These are phyloP conservation scores for Globisporangium uncinulatum DNA, from an alignment of 352 stramenopile genomes.

Conservation along the genomic window DNA sequence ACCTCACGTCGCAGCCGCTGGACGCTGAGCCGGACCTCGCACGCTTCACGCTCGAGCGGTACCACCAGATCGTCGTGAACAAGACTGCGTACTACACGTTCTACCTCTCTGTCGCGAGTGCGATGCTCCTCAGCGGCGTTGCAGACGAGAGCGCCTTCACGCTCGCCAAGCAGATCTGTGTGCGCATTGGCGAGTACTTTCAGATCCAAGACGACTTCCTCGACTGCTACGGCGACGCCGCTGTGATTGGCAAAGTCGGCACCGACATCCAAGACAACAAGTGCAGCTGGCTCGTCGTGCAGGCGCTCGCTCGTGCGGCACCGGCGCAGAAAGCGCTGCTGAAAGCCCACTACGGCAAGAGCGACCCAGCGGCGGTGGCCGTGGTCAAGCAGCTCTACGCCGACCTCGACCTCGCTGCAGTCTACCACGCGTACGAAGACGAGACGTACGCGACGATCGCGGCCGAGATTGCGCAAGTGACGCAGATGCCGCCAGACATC, in stretches of 20 bases:
- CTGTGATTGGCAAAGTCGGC: conserved; percentile 92
- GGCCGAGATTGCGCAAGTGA: conserved; percentile 73
- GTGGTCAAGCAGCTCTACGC: conserved; percentile 94
- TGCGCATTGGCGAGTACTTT: conserved; percentile 98
- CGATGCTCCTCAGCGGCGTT: conserved; percentile 88
- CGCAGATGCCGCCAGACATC: conserved; percentile 85
- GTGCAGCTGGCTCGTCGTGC: conserved; percentile 97
- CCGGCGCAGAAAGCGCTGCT: conserved; percentile 73
- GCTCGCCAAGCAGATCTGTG: conserved; percentile 91
- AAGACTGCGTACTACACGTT: conserved; percentile 99
- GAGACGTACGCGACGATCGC: conserved; percentile 85
- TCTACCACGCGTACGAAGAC: conserved; percentile 94
- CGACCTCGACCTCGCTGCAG: conserved; percentile 82
- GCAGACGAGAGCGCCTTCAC: conserved; percentile 67
- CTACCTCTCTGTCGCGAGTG: conserved; percentile 94
- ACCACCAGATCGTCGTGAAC: conserved; percentile 95
- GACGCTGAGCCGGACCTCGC: conserved; percentile 78
- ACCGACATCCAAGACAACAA: conserved; percentile 99
- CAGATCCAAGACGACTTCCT: conserved; percentile 99
- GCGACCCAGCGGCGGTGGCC: conserved; percentile 70
- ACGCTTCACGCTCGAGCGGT: conserved; percentile 92
- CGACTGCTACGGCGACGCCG: conserved; percentile 95
- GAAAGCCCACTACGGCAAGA: conserved; percentile 92
- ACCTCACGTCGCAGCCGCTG: conserved; percentile 87
- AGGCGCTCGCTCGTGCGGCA: conserved; percentile 83